These are phyloP conservation scores for Cochlearia excelsa DNA, from an alignment of 345 rosid genomes.

Conservation along the genomic window DNA sequence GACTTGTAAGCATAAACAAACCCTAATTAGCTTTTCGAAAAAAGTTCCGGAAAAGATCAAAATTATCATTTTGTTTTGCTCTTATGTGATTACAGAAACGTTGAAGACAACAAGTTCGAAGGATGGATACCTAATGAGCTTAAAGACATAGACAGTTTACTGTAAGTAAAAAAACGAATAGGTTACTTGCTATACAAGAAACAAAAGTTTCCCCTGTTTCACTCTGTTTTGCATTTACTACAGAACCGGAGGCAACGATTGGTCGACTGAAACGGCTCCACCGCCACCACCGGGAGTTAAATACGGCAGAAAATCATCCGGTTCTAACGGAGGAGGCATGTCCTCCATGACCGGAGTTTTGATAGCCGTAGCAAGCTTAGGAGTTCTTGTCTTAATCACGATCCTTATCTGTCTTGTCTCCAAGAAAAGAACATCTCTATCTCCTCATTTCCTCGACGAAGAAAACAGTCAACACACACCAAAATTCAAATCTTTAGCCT, in stretches of 20 bases:
- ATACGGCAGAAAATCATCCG: constrained; percentile 29
- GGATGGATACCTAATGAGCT: constrained; percentile 86
- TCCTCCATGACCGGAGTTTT: constrained; percentile 40
- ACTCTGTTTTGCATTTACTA: constrained; percentile 22
- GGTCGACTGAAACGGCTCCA: constrained; percentile 76
- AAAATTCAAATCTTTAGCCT: constrained; percentile 21
- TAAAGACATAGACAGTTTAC: constrained; percentile 50
- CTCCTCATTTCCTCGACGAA: constrained; percentile 78
- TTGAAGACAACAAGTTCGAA: constrained; percentile 64
- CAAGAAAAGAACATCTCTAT: constrained; percentile 43
- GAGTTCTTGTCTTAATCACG: constrained; percentile 44
- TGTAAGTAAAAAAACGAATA: constrained; percentile 47
- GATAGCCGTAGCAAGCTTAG: constrained; percentile 50
- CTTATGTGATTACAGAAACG: constrained; percentile 48
- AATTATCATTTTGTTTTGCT: constrained; percentile 3
- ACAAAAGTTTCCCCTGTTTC: constrained; percentile 1
- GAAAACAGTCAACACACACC: constrained; percentile 41
- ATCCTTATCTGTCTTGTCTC: constrained; percentile 44
- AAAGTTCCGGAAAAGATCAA: background rate
- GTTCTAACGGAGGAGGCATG: constrained; percentile 26
- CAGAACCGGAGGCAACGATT: constrained; percentile 84
- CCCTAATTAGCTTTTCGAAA: background rate
- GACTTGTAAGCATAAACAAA: constrained; percentile 54
- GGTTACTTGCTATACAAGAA: constrained; percentile 17
- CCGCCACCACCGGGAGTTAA: constrained; percentile 81